phyloP scores from a whole-genome alignment of 352 stramenopile species.

The Aphanomyces cochlioides region DNA sequence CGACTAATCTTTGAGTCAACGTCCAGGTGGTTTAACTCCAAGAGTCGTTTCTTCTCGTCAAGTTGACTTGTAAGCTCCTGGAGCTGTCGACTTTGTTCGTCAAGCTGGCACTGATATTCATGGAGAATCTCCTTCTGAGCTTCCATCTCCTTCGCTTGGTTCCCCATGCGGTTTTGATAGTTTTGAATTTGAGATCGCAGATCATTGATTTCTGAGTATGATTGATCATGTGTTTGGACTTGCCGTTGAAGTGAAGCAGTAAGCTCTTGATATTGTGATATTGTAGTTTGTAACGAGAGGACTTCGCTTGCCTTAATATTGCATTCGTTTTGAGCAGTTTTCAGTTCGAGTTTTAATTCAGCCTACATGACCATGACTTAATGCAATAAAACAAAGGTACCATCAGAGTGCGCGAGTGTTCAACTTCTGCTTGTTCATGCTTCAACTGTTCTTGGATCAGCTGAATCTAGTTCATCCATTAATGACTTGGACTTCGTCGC shows the following conservation, averaged over 20 bases:
- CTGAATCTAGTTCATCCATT: not conserved
- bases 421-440: not conserved
- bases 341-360: not conserved
- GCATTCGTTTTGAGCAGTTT: constrained; percentile 13
- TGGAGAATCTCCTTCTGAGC: not conserved
- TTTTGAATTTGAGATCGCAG: not conserved
- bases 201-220: constrained; percentile 9
- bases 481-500: too few species aligned
- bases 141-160: not conserved
- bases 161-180: not conserved
- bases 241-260: not conserved
- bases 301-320: constrained; percentile 13
- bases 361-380: not conserved
- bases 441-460: not conserved
- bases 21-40: not conserved
- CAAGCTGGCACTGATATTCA: not conserved
- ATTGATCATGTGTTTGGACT: not conserved
- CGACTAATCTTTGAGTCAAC: not conserved
- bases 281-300: constrained; percentile 5
- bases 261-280: constrained; percentile 12
- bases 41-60: not conserved
- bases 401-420: too few species aligned
- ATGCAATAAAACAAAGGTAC: too few species aligned
- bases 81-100: not conserved
- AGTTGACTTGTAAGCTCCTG: not conserved